Evolutionary conservation across 345 rosid species (phyloP).

Genomic region (Salix caprea): DNA sequence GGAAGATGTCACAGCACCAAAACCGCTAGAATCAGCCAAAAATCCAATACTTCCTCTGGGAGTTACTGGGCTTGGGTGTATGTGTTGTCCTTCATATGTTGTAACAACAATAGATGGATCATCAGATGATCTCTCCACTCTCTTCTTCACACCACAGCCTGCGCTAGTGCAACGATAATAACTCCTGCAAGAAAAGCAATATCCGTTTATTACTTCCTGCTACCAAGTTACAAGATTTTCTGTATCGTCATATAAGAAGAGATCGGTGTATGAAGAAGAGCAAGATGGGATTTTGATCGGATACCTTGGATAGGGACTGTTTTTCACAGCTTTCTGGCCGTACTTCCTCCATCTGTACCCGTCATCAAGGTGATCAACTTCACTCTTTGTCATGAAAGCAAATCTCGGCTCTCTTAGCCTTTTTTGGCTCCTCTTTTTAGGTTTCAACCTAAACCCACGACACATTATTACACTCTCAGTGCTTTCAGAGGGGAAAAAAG

Average conservation of each 20-base stretch:
- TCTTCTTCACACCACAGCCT: constrained; percentile 95
- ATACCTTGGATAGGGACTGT: constrained; percentile 98
- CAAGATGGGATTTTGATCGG: background rate
- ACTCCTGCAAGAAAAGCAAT: constrained; percentile 49
- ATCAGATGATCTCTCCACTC: constrained; percentile 89
- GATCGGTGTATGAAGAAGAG: background rate
- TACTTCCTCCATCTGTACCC: constrained; percentile 98
- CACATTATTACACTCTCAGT: constrained; percentile 11
- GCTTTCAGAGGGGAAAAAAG: background rate
- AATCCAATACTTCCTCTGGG: constrained; percentile 61
- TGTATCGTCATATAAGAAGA: background rate
- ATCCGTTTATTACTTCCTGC: constrained; percentile 9
- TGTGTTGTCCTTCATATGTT: constrained; percentile 94
- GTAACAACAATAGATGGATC: constrained; percentile 80
- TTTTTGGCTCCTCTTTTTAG: constrained; percentile 81
- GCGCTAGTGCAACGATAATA: constrained; percentile 95
- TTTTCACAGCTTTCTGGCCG: constrained; percentile 97
- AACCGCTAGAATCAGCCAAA: constrained; percentile 22
- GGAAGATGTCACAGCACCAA: constrained; percentile 30
- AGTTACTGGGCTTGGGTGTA: constrained; percentile 66
- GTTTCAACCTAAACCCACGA: constrained; percentile 58
- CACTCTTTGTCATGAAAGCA: constrained; percentile 97
- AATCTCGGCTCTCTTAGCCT: constrained; percentile 75
- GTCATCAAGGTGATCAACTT: constrained; percentile 91
- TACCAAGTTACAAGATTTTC: constrained; percentile 1